Conservation (phyloP, 2,329 filamentous ascomycete genomes). For the Neofusicoccum laricinum region DNA sequence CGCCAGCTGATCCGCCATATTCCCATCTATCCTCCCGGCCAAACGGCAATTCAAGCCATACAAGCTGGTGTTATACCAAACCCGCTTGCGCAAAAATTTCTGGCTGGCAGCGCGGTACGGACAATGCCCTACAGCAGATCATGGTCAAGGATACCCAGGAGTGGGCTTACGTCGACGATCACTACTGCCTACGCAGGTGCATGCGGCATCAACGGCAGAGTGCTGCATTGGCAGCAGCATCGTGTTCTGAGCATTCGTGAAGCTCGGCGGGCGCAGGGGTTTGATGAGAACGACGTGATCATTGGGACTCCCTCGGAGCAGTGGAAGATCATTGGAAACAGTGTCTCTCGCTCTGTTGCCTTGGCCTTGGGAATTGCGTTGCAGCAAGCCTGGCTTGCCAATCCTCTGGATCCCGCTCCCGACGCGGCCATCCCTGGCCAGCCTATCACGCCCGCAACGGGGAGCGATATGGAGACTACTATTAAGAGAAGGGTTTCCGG, state of each 20-base stretch:
- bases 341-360: slow-evolving; percentile 67
- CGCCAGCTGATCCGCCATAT: slow-evolving; percentile 32
- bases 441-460: too few relatives aligned
- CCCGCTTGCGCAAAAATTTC: not conserved
- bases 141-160: slow-evolving; percentile 54
- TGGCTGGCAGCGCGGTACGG: not conserved
- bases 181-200: slow-evolving; percentile 52
- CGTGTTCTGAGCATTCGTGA: slow-evolving; percentile 65
- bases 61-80: slow-evolving; percentile 14
- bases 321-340: slow-evolving; percentile 71
- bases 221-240: slow-evolving; percentile 65
- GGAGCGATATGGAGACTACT: too few relatives aligned
- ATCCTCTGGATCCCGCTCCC: slow-evolving; percentile 36
- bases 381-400: slow-evolving; percentile 53
- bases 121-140: not conserved
- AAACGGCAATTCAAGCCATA: slow-evolving; percentile 22
- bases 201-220: slow-evolving; percentile 55
- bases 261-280: slow-evolving; percentile 65
- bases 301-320: slow-evolving; percentile 57
- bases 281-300: slow-evolving; percentile 67
- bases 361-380: slow-evolving; percentile 64
- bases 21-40: slow-evolving; percentile 51
- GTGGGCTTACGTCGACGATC: slow-evolving; percentile 60
- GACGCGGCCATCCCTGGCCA: too few relatives aligned
- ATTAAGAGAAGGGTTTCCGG: too few relatives aligned